Evolutionary conservation across 106 monocot genomes (phyloP).

Genomic region (Dendrobium chrysotoxum): DNA sequence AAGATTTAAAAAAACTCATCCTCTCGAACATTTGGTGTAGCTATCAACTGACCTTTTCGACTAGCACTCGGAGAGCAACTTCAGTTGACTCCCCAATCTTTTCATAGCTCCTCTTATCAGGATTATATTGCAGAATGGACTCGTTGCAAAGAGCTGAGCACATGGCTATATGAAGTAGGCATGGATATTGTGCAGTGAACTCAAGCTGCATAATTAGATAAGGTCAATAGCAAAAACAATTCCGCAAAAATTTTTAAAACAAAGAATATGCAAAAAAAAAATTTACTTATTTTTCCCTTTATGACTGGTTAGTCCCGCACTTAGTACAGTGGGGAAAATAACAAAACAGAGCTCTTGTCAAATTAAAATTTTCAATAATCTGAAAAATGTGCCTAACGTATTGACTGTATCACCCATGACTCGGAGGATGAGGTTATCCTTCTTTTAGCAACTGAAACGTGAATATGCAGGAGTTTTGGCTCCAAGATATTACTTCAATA

Average conservation of each 20-base stretch:
- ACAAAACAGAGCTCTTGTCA: not conserved
- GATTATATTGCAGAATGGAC: slow-evolving; percentile 95
- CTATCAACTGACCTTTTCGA: slow-evolving; percentile 73
- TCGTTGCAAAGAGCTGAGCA: slow-evolving; percentile 99
- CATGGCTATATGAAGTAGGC: slow-evolving; percentile 97
- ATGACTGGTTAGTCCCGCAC: not conserved
- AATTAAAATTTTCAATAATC: not conserved
- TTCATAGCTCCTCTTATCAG: slow-evolving; percentile 89
- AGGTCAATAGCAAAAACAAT: not conserved
- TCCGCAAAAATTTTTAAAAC: not conserved
- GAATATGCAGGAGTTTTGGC: too few relatives aligned
- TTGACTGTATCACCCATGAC: not conserved
- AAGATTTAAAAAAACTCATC: not conserved
- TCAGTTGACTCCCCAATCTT: slow-evolving; percentile 99
- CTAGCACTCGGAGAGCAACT: slow-evolving; percentile 95
- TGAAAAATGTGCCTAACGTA: not conserved
- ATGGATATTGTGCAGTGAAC: slow-evolving; percentile 93
- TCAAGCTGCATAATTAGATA: slow-evolving; percentile 60
- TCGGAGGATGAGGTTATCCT: not conserved
- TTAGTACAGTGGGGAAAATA: not conserved
- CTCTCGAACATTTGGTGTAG: not conserved
- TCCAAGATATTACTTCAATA: not conserved
- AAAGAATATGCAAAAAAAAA: not conserved
- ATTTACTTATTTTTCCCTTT: not conserved
- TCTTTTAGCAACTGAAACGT: too few relatives aligned